A percentile compares a stretch with the other conserved stretches of the same genome.
Conservation (phyloP, 441 rosid genomes). For the Syzygium syzygioides region DNA sequence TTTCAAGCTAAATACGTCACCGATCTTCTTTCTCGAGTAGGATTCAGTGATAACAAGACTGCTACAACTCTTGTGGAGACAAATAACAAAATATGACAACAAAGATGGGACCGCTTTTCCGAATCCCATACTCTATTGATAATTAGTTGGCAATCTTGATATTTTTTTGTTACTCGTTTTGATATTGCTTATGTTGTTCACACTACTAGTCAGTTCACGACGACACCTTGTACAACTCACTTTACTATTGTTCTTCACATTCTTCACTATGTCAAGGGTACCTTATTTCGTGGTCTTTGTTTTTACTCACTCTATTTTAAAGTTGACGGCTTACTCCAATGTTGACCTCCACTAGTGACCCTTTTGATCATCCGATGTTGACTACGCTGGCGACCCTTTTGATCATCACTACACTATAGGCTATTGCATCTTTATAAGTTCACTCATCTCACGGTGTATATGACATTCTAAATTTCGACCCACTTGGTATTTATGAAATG, state of each 20-base stretch:
- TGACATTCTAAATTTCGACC: too few relatives aligned
- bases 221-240: neutral
- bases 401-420: neutral
- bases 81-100: neutral
- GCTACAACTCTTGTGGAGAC: neutral
- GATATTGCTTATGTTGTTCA: neutral
- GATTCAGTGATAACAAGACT: neutral
- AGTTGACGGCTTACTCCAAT: neutral
- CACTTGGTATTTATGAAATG: too few relatives aligned
- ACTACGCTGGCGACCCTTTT: neutral
- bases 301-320: neutral
- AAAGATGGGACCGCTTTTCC: neutral
- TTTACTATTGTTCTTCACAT: neutral
- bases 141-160: neutral
- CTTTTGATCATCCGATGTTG: too few relatives aligned
- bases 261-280: neutral
- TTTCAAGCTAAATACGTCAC: neutral
- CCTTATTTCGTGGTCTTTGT: neutral
- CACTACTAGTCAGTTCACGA: neutral
- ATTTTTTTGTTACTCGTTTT: neutral
- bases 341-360: neutral
- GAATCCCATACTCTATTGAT: neutral
- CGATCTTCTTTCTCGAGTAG: neutral
- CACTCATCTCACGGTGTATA: neutral
- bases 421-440: neutral